phyloP scores from a whole-genome alignment of 75 land plant genomes.

The Picea sitchensis region DNA sequence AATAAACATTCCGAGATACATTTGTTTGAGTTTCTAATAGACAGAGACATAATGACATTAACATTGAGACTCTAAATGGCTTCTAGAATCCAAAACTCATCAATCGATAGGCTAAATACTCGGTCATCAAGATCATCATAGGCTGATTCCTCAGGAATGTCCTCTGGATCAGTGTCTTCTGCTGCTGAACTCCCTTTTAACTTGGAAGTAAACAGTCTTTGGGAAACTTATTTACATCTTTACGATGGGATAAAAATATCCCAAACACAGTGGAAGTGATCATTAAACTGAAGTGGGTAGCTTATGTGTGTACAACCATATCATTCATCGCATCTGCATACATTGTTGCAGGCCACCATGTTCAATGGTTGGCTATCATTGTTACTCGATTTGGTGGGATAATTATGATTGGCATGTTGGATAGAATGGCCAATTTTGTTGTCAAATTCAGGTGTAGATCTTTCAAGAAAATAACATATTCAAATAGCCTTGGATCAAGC shows the following conservation, averaged over 20 bases:
- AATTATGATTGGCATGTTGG: constrained; percentile 49
- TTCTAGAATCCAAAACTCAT: no score
- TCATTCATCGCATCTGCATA: constrained; percentile 54
- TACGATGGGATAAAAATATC: constrained; percentile 61
- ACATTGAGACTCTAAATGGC: no score
- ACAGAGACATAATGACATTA: no score
- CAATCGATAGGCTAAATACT: no score
- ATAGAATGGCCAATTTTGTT: constrained; percentile 58
- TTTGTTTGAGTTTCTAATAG: no score
- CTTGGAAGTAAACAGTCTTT: no score
- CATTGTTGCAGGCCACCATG: constrained; percentile 44
- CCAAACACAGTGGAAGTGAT: constrained; percentile 56
- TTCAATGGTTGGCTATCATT: constrained; percentile 42
- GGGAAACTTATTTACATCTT: constrained; percentile 38
- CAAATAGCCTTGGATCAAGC: constrained; percentile 14
- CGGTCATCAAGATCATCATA: no score
- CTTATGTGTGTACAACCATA: constrained; percentile 52
- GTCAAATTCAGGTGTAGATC: constrained; percentile 37
- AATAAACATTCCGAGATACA: no score
- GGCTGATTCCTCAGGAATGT: no score
- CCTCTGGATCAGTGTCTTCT: no score
- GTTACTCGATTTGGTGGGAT: constrained; percentile 47
- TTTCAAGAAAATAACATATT: constrained; percentile 22
- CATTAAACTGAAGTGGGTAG: constrained; percentile 75
- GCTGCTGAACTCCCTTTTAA: no score